Base-by-base conservation (phyloP, 2,329 filamentous ascomycete species). In the Boeremia lycopersici region DNA sequence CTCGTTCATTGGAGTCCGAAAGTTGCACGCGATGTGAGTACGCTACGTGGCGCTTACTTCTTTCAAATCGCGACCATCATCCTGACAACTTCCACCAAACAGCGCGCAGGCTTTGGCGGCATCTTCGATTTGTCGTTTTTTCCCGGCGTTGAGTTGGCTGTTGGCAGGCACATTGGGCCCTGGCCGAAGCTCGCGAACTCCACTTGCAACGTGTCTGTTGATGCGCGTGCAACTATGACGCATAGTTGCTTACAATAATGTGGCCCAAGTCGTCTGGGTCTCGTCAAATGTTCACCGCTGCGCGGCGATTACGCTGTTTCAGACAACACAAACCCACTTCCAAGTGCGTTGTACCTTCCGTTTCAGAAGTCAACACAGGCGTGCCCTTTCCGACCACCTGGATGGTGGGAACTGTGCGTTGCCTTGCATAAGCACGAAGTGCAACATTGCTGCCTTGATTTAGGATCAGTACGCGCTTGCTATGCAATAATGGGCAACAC, bases 401-500 rank as follows among this genome's bases (percentile, higher is more conserved):
- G 52, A 23, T 47, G 31, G 19, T 56, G 53, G 53, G 31, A 36
- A 35, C 9, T 23, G 15, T 35, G 42, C 40, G 15, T 42, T 36
- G 15, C 47, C 41, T 50, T 43, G 46, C 53, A 56, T 56, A 19
- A 36, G 55, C 60, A 55, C 54, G 57, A 53, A 53, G 51, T 55
- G 51, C 49, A 48, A 54, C 56, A 56, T 52, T 47, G 46, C 39
- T 40, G 57, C 39, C 36, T 25, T 30, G 19, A 17, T 15, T 44
- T 15, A 51, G 41, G 43, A 33, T 40, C 51, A 56, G 53, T 48
- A 48, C 43, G 49, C 56, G 49, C 52, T 43, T 33, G 47, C 45
- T 47, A 43, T 30, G 44, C 52, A 15, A 63, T 46, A 15, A 63
- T 46, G 49, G 39, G 48, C 49, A 46, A 59, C 51, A 48, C 49